Percentiles rank a stretch among this genome's conserved stretches.
phyloP scores from a whole-genome alignment of 176 grass and related monocot species.

The Carex myosuroides region DNA sequence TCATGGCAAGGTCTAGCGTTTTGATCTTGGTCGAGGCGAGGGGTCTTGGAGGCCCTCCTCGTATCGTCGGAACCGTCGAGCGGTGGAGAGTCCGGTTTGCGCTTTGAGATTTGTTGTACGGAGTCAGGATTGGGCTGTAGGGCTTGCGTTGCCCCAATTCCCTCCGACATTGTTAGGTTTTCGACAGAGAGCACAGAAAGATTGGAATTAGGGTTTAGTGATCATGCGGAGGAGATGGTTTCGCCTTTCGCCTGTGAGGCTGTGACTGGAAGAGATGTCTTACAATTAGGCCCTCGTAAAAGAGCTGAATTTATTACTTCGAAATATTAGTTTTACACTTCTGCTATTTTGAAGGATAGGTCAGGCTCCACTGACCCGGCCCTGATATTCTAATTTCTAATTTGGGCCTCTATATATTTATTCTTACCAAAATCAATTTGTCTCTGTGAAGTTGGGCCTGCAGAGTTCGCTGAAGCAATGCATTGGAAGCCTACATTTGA shows the following conservation, averaged over 20 bases:
- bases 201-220: background rate
- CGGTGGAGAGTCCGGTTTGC: slow-evolving; percentile 20
- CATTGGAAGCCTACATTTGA: no score
- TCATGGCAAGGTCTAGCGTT: slow-evolving; percentile 69
- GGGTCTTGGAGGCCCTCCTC: background rate
- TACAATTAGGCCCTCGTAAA: background rate
- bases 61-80: slow-evolving; percentile 1
- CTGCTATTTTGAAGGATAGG: background rate
- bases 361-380: background rate
- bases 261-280: background rate
- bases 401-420: background rate
- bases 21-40: slow-evolving; percentile 58
- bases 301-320: background rate
- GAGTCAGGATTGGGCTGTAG: slow-evolving; percentile 17
- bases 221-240: slow-evolving; percentile 19
- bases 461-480: background rate
- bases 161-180: slow-evolving; percentile 8
- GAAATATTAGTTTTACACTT: background rate
- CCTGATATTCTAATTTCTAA: background rate
- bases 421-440: background rate
- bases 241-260: slow-evolving; percentile 4
- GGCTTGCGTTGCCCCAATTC: background rate
- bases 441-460: background rate
- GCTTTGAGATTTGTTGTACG: slow-evolving; percentile 20
- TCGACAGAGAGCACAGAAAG: background rate